These are phyloP conservation scores for Candida sp. DNA, from an alignment of 1,139 yeast species.

Conservation along the genomic window DNA sequence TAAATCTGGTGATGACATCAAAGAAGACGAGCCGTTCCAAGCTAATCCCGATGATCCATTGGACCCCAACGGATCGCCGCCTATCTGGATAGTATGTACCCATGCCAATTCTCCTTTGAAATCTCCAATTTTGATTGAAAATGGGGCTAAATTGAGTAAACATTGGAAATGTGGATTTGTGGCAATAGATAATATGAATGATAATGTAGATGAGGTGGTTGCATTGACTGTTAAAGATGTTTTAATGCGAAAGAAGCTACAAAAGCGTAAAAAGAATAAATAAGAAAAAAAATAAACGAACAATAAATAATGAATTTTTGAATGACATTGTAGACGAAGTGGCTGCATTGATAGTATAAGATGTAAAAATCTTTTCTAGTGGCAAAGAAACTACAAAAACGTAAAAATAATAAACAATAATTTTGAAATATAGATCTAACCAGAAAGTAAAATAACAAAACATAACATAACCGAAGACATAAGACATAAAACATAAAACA, in stretches of 20 bases:
- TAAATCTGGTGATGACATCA: constrained; percentile 19
- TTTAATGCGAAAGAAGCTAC: constrained; percentile 38
- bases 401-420: too few relatives aligned
- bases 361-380: too few relatives aligned
- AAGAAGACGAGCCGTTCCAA: constrained; percentile 13
- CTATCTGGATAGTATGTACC: constrained; percentile 64
- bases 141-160: constrained; percentile 53
- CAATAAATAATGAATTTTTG: too few relatives aligned
- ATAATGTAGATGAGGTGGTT: constrained; percentile 52
- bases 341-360: too few relatives aligned
- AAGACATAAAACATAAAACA: too few relatives aligned
- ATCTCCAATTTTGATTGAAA: constrained; percentile 53
- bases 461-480: too few relatives aligned
- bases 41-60: constrained; percentile 38
- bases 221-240: constrained; percentile 59
- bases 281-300: neutral
- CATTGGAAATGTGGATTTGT: constrained; percentile 66
- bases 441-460: too few relatives aligned
- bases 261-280: constrained; percentile 4
- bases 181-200: constrained; percentile 47
- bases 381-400: neutral
- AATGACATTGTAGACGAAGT: too few relatives aligned
- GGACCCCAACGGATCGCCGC: constrained; percentile 57
- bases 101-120: constrained; percentile 52
- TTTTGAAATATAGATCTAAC: too few relatives aligned